Evolutionary conservation across 1,284 basidiomycete species (phyloP).

Genomic region (Mrakiaceae sp.): DNA sequence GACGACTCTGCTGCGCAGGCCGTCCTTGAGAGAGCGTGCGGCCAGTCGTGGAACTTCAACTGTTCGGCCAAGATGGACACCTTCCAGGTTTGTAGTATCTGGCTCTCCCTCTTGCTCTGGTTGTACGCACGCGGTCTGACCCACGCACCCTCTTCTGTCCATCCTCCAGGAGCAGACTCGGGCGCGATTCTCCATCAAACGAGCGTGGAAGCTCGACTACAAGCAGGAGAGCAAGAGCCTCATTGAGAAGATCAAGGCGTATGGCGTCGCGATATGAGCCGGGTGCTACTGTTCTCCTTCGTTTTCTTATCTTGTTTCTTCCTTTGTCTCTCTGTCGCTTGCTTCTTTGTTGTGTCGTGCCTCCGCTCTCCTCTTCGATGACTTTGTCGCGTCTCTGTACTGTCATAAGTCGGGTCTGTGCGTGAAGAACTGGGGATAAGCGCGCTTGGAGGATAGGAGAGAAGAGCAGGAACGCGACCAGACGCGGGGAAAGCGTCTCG

Average conservation of each 20-base stretch:
- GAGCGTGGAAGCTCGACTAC: constrained; percentile 57
- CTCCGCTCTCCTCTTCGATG: not conserved
- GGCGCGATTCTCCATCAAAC: constrained; percentile 68
- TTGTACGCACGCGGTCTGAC: not conserved
- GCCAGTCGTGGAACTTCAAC: constrained; percentile 66
- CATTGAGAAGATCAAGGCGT: constrained; percentile 39
- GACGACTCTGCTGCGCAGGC: constrained; percentile 54
- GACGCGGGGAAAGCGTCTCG: too few species aligned
- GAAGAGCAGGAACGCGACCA: too few species aligned
- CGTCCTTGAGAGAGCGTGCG: constrained; percentile 54
- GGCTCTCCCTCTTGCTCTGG: constrained; percentile 1
- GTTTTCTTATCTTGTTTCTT: not conserved
- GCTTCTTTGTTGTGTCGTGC: not conserved
- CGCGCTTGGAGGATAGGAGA: too few species aligned
- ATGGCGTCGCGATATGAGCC: constrained; percentile 15
- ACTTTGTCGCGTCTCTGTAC: too few species aligned
- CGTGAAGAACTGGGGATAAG: too few species aligned
- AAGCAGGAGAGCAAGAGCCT: constrained; percentile 54
- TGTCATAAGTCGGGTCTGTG: too few species aligned
- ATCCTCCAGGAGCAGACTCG: constrained; percentile 54
- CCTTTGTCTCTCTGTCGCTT: not conserved
- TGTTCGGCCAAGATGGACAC: constrained; percentile 81
- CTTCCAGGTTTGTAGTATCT: constrained; percentile 53
- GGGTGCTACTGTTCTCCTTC: too few species aligned
- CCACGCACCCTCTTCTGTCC: not conserved